phyloP scores from a whole-genome alignment of 2,329 filamentous ascomycete genomes.

The Epichloe sibirici region DNA sequence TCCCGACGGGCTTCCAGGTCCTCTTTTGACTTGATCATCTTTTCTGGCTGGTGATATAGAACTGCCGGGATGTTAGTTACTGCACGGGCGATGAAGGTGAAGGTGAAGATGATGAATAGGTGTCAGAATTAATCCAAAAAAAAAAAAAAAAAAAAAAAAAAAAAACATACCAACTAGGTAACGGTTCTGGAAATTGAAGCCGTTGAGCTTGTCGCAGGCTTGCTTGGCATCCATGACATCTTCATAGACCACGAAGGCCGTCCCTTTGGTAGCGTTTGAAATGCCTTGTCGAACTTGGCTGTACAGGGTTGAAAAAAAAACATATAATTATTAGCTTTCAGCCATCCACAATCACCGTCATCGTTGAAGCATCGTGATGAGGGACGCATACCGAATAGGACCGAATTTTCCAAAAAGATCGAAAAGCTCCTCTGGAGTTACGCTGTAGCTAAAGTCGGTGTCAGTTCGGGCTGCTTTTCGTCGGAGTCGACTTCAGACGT shows the following conservation, averaged over 20 bases:
- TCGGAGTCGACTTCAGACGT: neutral
- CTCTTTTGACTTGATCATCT: conserved; percentile 73
- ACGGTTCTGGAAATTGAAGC: conserved; percentile 99
- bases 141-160: no score
- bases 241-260: conserved; percentile 98
- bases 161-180: conserved; percentile 81
- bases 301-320: conserved; percentile 11
- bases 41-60: conserved; percentile 53
- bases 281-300: conserved; percentile 99
- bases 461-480: conserved; percentile 1
- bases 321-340: neutral
- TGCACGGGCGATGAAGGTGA: neutral
- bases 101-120: conserved; percentile 4
- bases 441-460: conserved; percentile 69
- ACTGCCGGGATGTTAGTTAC: conserved; percentile 24
- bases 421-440: conserved; percentile 94
- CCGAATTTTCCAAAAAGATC: conserved; percentile 98
- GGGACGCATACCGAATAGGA: conserved; percentile 65
- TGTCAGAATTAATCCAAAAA: neutral
- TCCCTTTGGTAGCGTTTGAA: conserved; percentile 93
- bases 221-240: conserved; percentile 98
- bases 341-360: neutral
- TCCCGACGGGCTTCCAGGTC: conserved; percentile 89
- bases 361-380: neutral
- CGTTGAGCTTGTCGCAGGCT: conserved; percentile 98